These are phyloP conservation scores for Nannochloris sp. DNA, from an alignment of 139 green algal genomes.

Conservation along the genomic window DNA sequence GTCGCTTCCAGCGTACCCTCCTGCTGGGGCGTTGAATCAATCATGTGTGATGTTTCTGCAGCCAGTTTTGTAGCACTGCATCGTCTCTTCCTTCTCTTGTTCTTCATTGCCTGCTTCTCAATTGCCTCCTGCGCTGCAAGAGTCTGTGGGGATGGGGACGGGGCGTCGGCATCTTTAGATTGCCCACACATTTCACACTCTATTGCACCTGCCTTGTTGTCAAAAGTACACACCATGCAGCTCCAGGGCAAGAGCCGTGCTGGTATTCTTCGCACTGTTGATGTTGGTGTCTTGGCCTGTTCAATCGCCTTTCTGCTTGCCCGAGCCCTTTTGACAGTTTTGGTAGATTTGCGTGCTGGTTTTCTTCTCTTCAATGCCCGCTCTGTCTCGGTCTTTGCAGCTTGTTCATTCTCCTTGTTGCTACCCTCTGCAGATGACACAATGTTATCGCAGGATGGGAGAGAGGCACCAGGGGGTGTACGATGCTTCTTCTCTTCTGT, in stretches of 20 bases:
- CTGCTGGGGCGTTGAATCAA: too few species aligned
- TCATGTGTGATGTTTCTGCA: too few species aligned
- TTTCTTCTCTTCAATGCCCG: too few species aligned
- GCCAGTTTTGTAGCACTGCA: too few species aligned
- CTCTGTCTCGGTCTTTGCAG: too few species aligned
- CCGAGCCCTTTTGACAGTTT: neutral
- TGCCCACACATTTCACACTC: conserved; percentile 23
- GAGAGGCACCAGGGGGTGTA: neutral
- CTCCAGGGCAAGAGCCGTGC: conserved; percentile 28
- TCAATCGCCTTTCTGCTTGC: neutral
- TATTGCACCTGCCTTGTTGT: conserved; percentile 19
- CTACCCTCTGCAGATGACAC: too few species aligned
- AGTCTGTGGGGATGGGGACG: neutral
- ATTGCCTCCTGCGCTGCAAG: neutral
- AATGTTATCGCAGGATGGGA: neutral
- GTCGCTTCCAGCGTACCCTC: too few species aligned
- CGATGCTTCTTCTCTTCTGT: neutral
- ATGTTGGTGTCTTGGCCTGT: neutral
- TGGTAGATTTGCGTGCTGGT: neutral
- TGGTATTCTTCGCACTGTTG: conserved; percentile 13
- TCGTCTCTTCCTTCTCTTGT: neutral
- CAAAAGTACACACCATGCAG: conserved; percentile 32
- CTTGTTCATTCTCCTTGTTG: too few species aligned
- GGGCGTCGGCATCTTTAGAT: neutral
- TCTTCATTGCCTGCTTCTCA: neutral